A percentile compares a stretch with the other conserved stretches of the same genome.
Evolutionary conservation across 1,139 yeast species (phyloP).

Genomic region (Taphrina confusa): DNA sequence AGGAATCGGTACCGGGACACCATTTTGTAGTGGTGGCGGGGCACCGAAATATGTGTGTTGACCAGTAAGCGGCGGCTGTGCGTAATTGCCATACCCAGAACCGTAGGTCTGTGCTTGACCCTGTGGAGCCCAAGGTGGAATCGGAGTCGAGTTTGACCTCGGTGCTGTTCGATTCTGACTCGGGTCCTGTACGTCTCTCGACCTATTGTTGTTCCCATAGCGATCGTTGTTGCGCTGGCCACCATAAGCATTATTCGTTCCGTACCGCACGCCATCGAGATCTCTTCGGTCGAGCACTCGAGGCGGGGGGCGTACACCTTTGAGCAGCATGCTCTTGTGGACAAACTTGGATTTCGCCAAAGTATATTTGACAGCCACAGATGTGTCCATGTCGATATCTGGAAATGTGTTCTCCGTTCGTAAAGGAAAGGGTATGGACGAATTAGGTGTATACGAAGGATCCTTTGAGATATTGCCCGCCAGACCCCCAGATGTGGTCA

Average conservation of each 20-base stretch:
- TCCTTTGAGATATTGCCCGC: conserved; percentile 63
- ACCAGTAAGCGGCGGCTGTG: conserved; percentile 15
- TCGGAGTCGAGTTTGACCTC: neutral
- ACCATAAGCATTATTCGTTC: conserved; percentile 20
- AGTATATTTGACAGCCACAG: conserved; percentile 59
- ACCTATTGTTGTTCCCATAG: conserved; percentile 29
- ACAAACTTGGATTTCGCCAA: conserved; percentile 51
- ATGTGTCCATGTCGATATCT: conserved; percentile 59
- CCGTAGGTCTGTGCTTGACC: conserved; percentile 2
- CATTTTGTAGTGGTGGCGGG: conserved; percentile 25
- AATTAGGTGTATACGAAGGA: conserved; percentile 54
- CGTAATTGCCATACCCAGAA: conserved; percentile 20
- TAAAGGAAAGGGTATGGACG: conserved; percentile 61
- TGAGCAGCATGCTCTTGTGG: conserved; percentile 76
- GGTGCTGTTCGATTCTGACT: conserved; percentile 21
- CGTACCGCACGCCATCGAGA: conserved; percentile 28
- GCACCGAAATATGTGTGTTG: conserved; percentile 19
- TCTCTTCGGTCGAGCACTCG: conserved; percentile 27
- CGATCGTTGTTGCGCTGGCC: conserved; percentile 32
- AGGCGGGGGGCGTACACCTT: conserved; percentile 52
- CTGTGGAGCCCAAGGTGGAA: conserved; percentile 29
- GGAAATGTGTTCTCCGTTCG: conserved; percentile 49
- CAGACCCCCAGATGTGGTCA: conserved; percentile 50
- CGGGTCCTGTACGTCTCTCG: conserved; percentile 28
- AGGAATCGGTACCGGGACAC: conserved; percentile 22